These are phyloP conservation scores for Dimocarpus longan DNA, from an alignment of 345 rosid genomes.

Conservation along the genomic window DNA sequence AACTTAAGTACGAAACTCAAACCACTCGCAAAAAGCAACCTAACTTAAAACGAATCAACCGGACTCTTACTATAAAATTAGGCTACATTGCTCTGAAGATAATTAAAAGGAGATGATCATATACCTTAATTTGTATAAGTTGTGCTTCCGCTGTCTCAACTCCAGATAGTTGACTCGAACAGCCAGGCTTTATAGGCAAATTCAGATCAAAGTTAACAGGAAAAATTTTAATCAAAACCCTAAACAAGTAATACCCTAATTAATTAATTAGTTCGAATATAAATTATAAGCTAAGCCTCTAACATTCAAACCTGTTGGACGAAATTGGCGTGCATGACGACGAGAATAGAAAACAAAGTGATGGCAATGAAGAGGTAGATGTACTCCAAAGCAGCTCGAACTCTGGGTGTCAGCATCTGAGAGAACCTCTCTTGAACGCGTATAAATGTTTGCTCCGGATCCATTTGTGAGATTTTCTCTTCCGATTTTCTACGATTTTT, in stretches of 20 bases:
- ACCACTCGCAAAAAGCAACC: background rate
- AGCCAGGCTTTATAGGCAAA: conserved; percentile 75
- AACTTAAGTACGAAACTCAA: conserved; percentile 8
- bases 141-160: conserved; percentile 59
- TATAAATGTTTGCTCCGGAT: conserved; percentile 97
- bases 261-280: too few species aligned
- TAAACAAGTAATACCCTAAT: too few species aligned
- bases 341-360: conserved; percentile 87
- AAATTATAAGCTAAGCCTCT: too few species aligned
- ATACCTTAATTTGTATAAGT: conserved; percentile 83
- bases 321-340: conserved; percentile 99
- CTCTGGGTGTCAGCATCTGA: conserved; percentile 77
- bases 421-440: conserved; percentile 95
- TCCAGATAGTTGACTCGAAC: conserved; percentile 85
- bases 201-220: background rate
- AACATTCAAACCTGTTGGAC: conserved; percentile 72
- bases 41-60: background rate
- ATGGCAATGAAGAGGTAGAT: conserved; percentile 73
- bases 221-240: too few species aligned
- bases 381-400: conserved; percentile 87
- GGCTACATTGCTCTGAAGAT: background rate
- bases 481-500: background rate
- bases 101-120: background rate
- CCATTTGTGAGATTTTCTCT: conserved; percentile 45
- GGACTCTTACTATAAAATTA: background rate